A percentile compares a stretch with the other conserved stretches of the same genome.
These are phyloP conservation scores for Petunia secreta DNA, from an alignment of 257 asterid species.

Conservation along the genomic window DNA sequence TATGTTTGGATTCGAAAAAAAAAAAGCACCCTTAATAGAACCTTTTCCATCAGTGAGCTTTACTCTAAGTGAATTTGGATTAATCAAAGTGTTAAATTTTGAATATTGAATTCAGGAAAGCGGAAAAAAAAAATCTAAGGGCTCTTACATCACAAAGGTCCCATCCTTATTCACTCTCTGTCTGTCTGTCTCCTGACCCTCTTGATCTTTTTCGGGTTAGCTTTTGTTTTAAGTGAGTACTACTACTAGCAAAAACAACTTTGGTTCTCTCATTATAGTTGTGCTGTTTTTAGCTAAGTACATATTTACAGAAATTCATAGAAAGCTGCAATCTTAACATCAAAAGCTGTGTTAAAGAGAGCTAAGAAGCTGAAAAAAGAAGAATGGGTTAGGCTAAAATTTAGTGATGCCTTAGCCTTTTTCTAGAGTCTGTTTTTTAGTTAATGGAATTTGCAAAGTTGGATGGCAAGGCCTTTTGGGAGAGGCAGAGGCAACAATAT, in stretches of 20 bases:
- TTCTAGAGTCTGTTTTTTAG: slow-evolving; percentile 25
- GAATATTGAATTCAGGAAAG: neutral
- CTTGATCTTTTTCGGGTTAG: neutral
- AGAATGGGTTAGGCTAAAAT: slow-evolving; percentile 72
- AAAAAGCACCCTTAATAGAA: no score
- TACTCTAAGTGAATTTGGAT: no score
- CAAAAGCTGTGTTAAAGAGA: slow-evolving; percentile 40
- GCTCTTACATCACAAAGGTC: slow-evolving; percentile 15
- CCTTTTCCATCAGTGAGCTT: no score
- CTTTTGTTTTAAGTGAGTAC: neutral
- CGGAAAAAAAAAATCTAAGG: neutral
- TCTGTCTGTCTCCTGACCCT: slow-evolving; percentile 15
- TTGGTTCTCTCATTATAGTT: slow-evolving; percentile 22
- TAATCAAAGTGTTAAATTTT: no score
- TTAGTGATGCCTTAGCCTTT: slow-evolving; percentile 14
- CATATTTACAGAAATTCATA: slow-evolving; percentile 20
- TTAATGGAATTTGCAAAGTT: slow-evolving; percentile 54
- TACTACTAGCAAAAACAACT: neutral
- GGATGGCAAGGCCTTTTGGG: slow-evolving; percentile 41
- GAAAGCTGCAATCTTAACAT: slow-evolving; percentile 31
- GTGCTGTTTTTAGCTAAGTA: slow-evolving; percentile 33
- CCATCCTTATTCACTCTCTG: slow-evolving; percentile 20
- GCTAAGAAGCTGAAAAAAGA: neutral
- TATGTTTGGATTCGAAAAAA: no score
- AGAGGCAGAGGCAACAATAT: neutral